Evolutionary conservation across 2,329 filamentous ascomycete species (phyloP).

Genomic region (Hypoxylon sp.): DNA sequence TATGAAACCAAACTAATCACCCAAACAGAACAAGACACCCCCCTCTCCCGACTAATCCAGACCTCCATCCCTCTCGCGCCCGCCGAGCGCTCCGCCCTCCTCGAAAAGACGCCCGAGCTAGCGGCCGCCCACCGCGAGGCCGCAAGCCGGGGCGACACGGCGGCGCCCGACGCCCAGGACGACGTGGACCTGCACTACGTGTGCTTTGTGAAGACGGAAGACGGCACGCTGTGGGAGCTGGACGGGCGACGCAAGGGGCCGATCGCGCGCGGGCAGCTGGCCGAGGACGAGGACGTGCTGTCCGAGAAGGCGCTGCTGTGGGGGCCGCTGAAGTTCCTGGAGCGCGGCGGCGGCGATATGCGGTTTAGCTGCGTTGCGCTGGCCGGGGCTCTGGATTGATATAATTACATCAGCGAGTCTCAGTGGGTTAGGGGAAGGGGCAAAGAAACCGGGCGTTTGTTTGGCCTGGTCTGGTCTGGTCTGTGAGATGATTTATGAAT

Average conservation of each 20-base stretch:
- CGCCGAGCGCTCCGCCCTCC: slow-evolving; percentile 72
- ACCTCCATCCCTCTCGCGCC: slow-evolving; percentile 78
- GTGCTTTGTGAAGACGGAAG: slow-evolving; percentile 83
- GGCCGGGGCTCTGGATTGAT: slow-evolving; percentile 62
- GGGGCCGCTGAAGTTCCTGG: slow-evolving; percentile 70
- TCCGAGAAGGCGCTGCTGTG: slow-evolving; percentile 79
- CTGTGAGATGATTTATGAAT: background rate
- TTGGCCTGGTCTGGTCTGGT: too few relatives aligned
- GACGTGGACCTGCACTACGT: slow-evolving; percentile 96
- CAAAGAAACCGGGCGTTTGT: too few relatives aligned
- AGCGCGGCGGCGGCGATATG: slow-evolving; percentile 66
- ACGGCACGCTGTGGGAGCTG: slow-evolving; percentile 72
- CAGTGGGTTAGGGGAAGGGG: background rate
- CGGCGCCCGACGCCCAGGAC: slow-evolving; percentile 80
- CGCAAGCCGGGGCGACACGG: slow-evolving; percentile 81
- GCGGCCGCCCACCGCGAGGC: slow-evolving; percentile 83
- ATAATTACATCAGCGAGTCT: background rate
- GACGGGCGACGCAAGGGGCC: slow-evolving; percentile 70
- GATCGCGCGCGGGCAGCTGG: slow-evolving; percentile 66
- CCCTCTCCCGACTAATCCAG: slow-evolving; percentile 73
- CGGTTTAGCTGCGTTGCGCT: slow-evolving; percentile 70
- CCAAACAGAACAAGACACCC: slow-evolving; percentile 60
- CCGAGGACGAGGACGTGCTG: slow-evolving; percentile 74
- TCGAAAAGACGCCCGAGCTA: slow-evolving; percentile 81
- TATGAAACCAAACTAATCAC: slow-evolving; percentile 54